phyloP scores from a whole-genome alignment of 225 moss, liverwort and hornwort species.

The Neckera pumila region DNA sequence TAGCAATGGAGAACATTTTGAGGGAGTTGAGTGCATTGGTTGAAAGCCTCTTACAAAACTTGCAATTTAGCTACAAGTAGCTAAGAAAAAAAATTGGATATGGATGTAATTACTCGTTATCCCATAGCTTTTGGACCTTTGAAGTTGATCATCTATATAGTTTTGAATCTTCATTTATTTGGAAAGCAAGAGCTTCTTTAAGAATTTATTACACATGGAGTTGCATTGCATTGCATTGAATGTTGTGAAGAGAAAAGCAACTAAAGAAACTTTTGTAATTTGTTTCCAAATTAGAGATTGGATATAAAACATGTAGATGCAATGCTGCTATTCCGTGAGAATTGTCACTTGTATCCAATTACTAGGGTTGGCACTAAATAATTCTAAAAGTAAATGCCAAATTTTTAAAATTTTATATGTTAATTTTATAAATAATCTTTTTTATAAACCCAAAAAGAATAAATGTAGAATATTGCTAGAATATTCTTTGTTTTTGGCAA shows the following conservation, averaged over 20 bases:
- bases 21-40: fast-evolving
- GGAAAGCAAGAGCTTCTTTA: no score
- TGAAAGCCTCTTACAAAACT: no score
- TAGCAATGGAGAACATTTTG: not conserved
- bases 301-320: fast-evolving
- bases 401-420: no score
- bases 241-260: not conserved
- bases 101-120: not conserved
- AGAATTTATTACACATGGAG: not conserved
- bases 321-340: no score
- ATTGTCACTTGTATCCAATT: no score
- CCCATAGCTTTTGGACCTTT: not conserved
- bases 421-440: no score
- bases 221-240: not conserved
- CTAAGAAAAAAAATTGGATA: not conserved
- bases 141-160: not conserved
- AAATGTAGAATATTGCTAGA: no score
- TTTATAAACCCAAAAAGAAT: no score
- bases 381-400: no score
- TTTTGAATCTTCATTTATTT: no score
- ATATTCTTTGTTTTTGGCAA: no score
- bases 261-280: not conserved
- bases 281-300: fast-evolving
- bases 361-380: no score
- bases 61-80: not conserved